These are phyloP conservation scores for Candida vartiovaarae DNA, from an alignment of 805 yeast genomes.

Conservation along the genomic window DNA sequence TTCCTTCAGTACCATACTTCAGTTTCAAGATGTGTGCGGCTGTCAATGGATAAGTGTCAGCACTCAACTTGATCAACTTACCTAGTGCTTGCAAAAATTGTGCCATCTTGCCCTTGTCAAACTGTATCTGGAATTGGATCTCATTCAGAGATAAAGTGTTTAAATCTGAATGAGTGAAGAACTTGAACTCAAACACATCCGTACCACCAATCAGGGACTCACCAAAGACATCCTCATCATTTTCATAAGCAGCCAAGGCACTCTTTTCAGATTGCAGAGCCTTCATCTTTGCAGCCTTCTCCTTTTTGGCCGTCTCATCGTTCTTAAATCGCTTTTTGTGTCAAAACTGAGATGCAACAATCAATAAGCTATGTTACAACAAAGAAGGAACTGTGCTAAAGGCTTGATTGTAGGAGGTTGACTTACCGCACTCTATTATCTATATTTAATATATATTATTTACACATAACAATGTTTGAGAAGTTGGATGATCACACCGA, in stretches of 20 bases:
- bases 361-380: no score
- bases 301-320: slow-evolving; percentile 50
- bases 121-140: slow-evolving; percentile 19
- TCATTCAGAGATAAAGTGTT: slow-evolving; percentile 27
- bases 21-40: slow-evolving; percentile 17
- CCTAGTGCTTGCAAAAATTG: slow-evolving; percentile 15
- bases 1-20: slow-evolving; percentile 14
- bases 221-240: slow-evolving; percentile 59
- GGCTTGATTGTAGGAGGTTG: no score
- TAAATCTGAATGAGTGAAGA: slow-evolving; percentile 37
- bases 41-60: slow-evolving; percentile 12
- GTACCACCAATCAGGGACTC: slow-evolving; percentile 34
- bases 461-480: no score
- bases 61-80: slow-evolving; percentile 17
- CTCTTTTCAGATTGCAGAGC: slow-evolving; percentile 48
- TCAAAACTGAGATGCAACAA: no score
- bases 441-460: no score
- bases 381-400: no score
- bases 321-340: slow-evolving; percentile 29
- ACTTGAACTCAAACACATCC: slow-evolving; percentile 36
- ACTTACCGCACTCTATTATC: no score
- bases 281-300: slow-evolving; percentile 33
- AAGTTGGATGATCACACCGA: no score
- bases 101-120: slow-evolving; percentile 20
- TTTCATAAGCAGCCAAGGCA: slow-evolving; percentile 30